Conservation (phyloP, 345 rosid genomes). For the Rhizophora apiculata region DNA sequence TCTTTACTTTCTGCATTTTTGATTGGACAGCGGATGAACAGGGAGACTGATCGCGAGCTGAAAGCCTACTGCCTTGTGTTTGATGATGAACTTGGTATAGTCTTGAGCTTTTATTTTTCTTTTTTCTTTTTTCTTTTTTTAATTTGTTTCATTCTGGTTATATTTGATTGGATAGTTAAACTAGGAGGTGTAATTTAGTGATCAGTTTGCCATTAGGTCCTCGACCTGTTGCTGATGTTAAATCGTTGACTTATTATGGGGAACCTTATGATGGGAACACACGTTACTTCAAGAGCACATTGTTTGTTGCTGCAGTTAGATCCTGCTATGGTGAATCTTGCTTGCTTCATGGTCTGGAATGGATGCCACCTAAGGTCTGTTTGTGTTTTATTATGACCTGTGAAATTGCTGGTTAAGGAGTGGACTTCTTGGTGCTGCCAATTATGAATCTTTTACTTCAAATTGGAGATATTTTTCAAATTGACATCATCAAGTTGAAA, state of each 20-base stretch:
- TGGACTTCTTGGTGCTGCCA: conserved; percentile 1
- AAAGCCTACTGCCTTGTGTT: conserved; percentile 96
- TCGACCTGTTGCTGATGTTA: conserved; percentile 81
- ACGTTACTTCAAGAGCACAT: conserved; percentile 75
- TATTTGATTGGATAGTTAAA: not conserved
- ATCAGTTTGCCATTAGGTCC: conserved; percentile 49
- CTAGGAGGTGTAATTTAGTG: conserved; percentile 11
- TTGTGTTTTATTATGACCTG: conserved; percentile 2
- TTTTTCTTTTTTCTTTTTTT: not conserved
- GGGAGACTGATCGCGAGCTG: conserved; percentile 92
- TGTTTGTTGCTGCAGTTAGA: conserved; percentile 93
- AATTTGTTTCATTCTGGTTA: conserved; percentile 6
- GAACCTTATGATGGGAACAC: conserved; percentile 99
- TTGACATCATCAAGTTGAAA: not conserved
- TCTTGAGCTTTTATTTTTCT: not conserved
- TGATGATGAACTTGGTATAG: conserved; percentile 85
- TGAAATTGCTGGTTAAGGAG: not conserved
- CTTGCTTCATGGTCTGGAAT: conserved; percentile 94
- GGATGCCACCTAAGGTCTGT: conserved; percentile 96
- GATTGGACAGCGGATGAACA: conserved; percentile 95
- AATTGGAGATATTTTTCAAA: not conserved
- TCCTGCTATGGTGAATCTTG: conserved; percentile 92
- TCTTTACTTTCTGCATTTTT: conserved; percentile 90
- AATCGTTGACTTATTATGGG: conserved; percentile 94
- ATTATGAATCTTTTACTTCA: conserved; percentile 10